These are phyloP conservation scores for Puccinellia tenuiflora DNA, from an alignment of 176 grass and related monocot species.

Conservation along the genomic window DNA sequence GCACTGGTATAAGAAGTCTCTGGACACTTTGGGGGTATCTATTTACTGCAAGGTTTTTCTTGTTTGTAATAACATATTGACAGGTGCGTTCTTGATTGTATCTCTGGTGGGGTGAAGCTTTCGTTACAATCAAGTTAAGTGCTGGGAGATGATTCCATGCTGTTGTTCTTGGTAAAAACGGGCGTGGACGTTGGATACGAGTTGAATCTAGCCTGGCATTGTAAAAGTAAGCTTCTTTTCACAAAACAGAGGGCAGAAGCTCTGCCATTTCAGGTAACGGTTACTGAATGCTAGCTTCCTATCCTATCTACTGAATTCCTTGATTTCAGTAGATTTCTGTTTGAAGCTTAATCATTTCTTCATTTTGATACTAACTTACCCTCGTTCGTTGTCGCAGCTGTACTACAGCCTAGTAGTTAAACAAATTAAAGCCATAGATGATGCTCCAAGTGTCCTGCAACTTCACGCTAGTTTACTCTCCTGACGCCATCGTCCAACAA, in stretches of 20 bases:
- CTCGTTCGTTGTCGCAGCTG: background rate
- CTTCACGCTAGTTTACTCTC: background rate
- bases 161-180: conserved; percentile 8
- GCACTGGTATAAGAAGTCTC: conserved; percentile 22
- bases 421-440: background rate
- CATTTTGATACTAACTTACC: background rate
- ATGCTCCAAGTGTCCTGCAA: conserved; percentile 22
- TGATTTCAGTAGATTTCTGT: background rate
- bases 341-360: background rate
- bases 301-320: background rate
- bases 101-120: background rate
- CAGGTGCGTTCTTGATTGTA: background rate
- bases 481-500: conserved; percentile 6
- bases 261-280: background rate
- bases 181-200: background rate
- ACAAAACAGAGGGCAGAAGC: background rate
- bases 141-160: background rate
- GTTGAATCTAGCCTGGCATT: background rate
- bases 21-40: background rate
- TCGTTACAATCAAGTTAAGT: background rate
- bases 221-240: background rate
- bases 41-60: background rate
- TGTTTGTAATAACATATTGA: background rate
- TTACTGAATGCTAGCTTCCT: background rate
- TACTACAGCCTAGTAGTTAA: background rate